These are phyloP conservation scores for Linum tenue DNA, from an alignment of 345 rosid genomes.

Conservation along the genomic window DNA sequence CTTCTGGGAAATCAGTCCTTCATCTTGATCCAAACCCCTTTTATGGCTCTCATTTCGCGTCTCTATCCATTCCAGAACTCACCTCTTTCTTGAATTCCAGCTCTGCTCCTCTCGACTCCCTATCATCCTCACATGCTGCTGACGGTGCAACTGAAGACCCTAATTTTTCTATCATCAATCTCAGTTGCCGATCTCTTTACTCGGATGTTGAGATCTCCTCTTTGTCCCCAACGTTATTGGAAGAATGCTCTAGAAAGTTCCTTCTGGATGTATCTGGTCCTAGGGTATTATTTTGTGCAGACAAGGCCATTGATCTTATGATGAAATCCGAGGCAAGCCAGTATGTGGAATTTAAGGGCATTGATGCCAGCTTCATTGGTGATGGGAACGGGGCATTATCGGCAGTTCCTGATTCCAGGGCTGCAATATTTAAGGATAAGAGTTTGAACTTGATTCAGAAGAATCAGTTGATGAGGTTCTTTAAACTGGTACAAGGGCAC, in stretches of 20 bases:
- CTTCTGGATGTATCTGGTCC: conserved; percentile 65
- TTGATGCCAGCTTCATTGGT: conserved; percentile 57
- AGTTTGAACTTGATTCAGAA: conserved; percentile 54
- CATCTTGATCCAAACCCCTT: conserved; percentile 84
- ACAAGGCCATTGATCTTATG: conserved; percentile 43
- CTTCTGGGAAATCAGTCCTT: conserved; percentile 61
- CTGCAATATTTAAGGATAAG: conserved; percentile 73
- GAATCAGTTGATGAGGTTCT: conserved; percentile 69
- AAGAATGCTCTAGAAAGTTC: conserved; percentile 38
- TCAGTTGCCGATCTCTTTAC: conserved; percentile 39
- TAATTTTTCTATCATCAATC: conserved; percentile 20
- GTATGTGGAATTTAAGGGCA: conserved; percentile 64
- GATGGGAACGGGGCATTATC: conserved; percentile 40
- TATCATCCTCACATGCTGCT: background rate
- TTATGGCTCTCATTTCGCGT: conserved; percentile 79
- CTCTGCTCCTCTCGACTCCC: conserved; percentile 20
- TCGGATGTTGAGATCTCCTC: conserved; percentile 52
- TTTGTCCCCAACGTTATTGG: conserved; percentile 32
- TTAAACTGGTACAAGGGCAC: conserved; percentile 67
- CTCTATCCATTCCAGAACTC: conserved; percentile 56
- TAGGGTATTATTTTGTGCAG: conserved; percentile 65
- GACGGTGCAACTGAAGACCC: background rate
- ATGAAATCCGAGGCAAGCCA: conserved; percentile 44
- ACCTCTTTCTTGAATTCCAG: conserved; percentile 49
- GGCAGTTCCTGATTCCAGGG: conserved; percentile 70